Evolutionary conservation across 148 eudicot genomes (phyloP), one percentile per base, ranked within the genome.

Genomic region (Rhododendron griersonianum): DNA sequence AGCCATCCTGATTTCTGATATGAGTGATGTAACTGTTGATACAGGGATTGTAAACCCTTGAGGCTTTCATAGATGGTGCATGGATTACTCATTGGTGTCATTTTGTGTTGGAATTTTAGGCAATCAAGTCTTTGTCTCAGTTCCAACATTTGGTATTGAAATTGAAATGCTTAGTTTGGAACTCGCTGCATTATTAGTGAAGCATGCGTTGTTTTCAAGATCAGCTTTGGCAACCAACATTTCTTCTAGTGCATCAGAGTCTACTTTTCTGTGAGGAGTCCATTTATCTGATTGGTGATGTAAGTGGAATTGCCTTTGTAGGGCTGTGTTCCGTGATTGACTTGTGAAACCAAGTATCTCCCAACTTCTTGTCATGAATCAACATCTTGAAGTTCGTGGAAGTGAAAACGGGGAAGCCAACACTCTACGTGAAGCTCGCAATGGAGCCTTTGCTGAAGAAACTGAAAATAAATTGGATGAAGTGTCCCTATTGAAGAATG

Each of bases 331-430:
- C 86, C 15, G 11, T n/a, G 15, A 15, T 78, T 53, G 71, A 57
- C n/a, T 61, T 89, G 74, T 65, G 78, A 69, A 83, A 86, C 55
- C 63, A 83, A 86, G 85, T 59, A 80, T 81, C 23, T 21, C 9
- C 28, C 41, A 82, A 86, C 74, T 80, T 82, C 67, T 81, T 82
- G 84, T 86, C 84, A 96, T 96, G 98, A 93, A 94, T 87, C 80
- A 86, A 44, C 87, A 86, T 59, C 44, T 85, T 47, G 92, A 90
- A 85, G 81, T 48, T 63, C 84, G 67, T 51, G 84, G 82, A 44
- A 89, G 86, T 78, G 93, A 85, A 85, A 89, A 91, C 86, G 90
- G 90, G 61, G 84, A 84, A 44, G 78, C 88, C 37, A 86, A 82
- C 78, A 77, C 83, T 78, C 48, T 61, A 69, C 84, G 8, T 73